Evolutionary conservation across 345 rosid genomes (phyloP).

Genomic region (Odontarrhena argentea): DNA sequence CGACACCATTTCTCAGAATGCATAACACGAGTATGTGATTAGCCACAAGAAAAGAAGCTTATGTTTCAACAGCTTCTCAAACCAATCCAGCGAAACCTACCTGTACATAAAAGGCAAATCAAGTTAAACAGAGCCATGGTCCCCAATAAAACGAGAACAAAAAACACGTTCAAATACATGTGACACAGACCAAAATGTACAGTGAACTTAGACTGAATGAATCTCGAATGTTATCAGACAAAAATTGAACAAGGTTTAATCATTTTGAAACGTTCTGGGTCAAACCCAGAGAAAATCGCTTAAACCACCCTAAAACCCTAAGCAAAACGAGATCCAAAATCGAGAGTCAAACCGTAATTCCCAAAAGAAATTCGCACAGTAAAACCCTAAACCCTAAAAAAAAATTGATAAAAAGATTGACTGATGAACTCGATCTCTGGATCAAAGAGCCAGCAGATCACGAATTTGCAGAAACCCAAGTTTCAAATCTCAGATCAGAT

Average conservation of each 20-base stretch:
- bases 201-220: not conserved
- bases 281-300: slow-evolving; percentile 19
- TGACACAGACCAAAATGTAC: not conserved
- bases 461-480: not conserved
- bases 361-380: not conserved
- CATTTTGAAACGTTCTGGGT: not conserved
- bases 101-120: slow-evolving; percentile 6
- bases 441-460: slow-evolving; percentile 19
- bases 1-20: slow-evolving; percentile 66
- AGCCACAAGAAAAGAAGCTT: slow-evolving; percentile 13
- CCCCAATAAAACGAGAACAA: not conserved
- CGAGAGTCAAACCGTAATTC: slow-evolving; percentile 11
- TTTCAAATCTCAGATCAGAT: slow-evolving; percentile 35
- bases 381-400: slow-evolving; percentile 38
- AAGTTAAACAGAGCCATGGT: slow-evolving; percentile 9
- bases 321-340: slow-evolving; percentile 15
- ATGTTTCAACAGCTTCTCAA: slow-evolving; percentile 13
- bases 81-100: slow-evolving; percentile 23
- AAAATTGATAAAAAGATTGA: not conserved
- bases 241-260: not conserved
- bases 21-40: slow-evolving; percentile 42
- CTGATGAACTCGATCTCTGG: slow-evolving; percentile 1
- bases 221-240: not conserved
- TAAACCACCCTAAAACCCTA: slow-evolving; percentile 42
- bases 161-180: not conserved